phyloP scores from a whole-genome alignment of 495 filamentous ascomycete genomes.

The Monascus purpureus region DNA sequence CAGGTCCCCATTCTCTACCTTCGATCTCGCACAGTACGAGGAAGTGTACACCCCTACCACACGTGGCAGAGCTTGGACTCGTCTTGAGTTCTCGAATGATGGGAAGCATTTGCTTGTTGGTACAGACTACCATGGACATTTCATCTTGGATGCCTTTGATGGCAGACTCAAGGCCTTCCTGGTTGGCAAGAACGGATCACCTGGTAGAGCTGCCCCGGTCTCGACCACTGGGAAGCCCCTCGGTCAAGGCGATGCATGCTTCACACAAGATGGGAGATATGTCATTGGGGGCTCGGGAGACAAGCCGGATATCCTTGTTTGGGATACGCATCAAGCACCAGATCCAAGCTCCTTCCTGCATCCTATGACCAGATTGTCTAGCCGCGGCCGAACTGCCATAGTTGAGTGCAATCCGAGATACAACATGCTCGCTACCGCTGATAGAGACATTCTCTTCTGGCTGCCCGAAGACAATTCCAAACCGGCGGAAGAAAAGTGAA shows the following conservation, averaged over 20 bases:
- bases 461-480: slow-evolving; percentile 41
- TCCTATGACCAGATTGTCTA: slow-evolving; percentile 49
- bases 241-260: slow-evolving; percentile 72
- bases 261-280: slow-evolving; percentile 75
- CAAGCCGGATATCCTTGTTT: slow-evolving; percentile 59
- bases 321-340: slow-evolving; percentile 55
- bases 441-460: slow-evolving; percentile 85
- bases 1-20: slow-evolving; percentile 73
- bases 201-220: slow-evolving; percentile 31
- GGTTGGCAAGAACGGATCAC: slow-evolving; percentile 25
- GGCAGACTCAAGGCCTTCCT: slow-evolving; percentile 58
- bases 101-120: slow-evolving; percentile 74
- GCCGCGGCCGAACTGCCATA: slow-evolving; percentile 52
- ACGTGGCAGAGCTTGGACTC: slow-evolving; percentile 54
- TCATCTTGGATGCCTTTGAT: slow-evolving; percentile 79
- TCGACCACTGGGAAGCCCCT: slow-evolving; percentile 32
- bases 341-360: slow-evolving; percentile 41
- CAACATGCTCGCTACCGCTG: slow-evolving; percentile 79
- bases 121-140: slow-evolving; percentile 70
- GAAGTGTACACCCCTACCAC: slow-evolving; percentile 39
- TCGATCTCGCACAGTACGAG: slow-evolving; percentile 55
- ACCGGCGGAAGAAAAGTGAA: slow-evolving; percentile 18
- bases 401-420: slow-evolving; percentile 81
- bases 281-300: slow-evolving; percentile 63
- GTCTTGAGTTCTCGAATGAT: slow-evolving; percentile 87